Evolutionary conservation across 179 eudicot genomes (phyloP), one percentile per base, ranked within the genome.

Genomic region (Corrigiola litoralis): DNA sequence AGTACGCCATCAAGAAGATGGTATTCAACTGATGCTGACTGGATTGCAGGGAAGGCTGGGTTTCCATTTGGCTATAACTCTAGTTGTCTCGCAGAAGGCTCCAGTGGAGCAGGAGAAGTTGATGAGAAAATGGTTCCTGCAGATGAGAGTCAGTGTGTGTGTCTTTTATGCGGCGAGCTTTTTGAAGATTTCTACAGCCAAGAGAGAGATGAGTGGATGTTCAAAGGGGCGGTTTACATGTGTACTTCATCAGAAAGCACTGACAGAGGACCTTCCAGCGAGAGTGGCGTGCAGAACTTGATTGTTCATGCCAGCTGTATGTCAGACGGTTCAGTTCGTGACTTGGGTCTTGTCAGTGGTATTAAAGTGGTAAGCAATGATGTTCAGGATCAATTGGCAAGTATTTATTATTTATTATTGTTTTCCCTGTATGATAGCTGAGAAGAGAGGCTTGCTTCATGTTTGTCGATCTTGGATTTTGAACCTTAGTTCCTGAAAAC

Each of bases 121-220:
- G 56, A 42, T 46, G 81, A 58, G 72, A 74, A 45, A 63, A 75
- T 94, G 88, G 89, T 94, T 72, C 88, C 82, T 52, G 96, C 99
- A 31, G 99, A 94, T 78, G 99, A 94, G 82, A 82, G 71, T 72
- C 96, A 88, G 48, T 84, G 89, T 51, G 85, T 85, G 36, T 94
- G 99, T 76, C 75, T 86, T 51, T 65, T 94, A 68, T 94, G 99
- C 72, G 99, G 99, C 44, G 94, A 94, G 64, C 64, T 86, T 67
- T 94, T 94, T 80, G 97, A 90, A 77, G 97, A 94, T 60, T 78
- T 72, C 56, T 94, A 86, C 67, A 54, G 82, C 73, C 72, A 74
- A 37, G 88, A 86, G 61, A 76, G 68, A 64, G 89, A 79, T 58
- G 83, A 86, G 54, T 94, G 99, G 97, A 86, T 94, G 97, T 94